phyloP scores from a whole-genome alignment of 768 basidiomycete genomes.

The Cystobasidium ongulense region DNA sequence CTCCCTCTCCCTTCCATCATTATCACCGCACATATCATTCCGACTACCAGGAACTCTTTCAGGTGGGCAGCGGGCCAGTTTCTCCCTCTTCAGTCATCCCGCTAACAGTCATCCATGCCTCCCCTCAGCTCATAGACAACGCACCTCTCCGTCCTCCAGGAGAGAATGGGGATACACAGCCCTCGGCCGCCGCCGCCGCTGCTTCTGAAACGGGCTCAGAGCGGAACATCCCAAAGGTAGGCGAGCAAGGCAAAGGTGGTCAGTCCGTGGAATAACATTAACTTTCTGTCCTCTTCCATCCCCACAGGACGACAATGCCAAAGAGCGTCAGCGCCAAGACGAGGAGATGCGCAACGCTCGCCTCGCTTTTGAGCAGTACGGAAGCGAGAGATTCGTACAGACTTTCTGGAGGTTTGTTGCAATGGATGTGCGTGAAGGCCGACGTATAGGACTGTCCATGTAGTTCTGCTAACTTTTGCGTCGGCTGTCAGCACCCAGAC shows the following conservation, averaged over 20 bases:
- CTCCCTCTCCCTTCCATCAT: neutral
- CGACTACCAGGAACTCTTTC: neutral
- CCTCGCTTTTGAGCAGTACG: slow-evolving; percentile 38
- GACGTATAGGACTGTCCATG: too few species aligned
- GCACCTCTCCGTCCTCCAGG: neutral
- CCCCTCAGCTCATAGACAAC: slow-evolving; percentile 1
- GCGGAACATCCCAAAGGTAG: neutral
- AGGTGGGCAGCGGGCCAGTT: neutral
- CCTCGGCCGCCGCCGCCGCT: neutral
- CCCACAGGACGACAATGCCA: slow-evolving; percentile 36
- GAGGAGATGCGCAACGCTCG: slow-evolving; percentile 36
- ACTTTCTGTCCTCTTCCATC: neutral
- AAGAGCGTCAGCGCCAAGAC: slow-evolving; percentile 32
- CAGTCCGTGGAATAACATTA: too few species aligned
- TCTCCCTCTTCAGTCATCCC: neutral
- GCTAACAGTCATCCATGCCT: neutral
- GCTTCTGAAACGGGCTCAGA: neutral
- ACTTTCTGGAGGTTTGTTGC: slow-evolving; percentile 37
- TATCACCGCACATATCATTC: too few species aligned
- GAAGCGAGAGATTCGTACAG: slow-evolving; percentile 36
- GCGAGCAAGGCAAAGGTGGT: neutral
- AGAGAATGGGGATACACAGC: neutral
- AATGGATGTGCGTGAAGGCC: neutral
- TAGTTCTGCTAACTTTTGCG: neutral
- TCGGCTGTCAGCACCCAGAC: slow-evolving; percentile 38